Conservation (phyloP, 768 basidiomycete genomes). For the Phylloporus sp. region DNA sequence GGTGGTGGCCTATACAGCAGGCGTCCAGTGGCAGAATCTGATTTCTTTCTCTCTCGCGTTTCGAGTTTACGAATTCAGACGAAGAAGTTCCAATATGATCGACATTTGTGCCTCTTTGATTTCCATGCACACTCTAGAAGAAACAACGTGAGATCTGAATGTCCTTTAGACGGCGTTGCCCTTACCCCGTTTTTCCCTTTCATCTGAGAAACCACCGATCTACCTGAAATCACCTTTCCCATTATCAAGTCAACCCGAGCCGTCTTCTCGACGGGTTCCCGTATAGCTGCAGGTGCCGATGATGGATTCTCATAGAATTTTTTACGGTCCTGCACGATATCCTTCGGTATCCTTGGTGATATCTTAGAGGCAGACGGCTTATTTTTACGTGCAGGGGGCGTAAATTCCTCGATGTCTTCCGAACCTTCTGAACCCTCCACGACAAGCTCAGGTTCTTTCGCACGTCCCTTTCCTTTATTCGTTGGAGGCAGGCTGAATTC, state of each 20-base stretch:
- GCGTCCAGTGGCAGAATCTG: conserved; percentile 22
- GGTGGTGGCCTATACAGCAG: conserved; percentile 26
- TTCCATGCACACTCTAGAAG: conserved; percentile 1
- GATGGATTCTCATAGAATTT: conserved; percentile 4
- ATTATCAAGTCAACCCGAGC: conserved; percentile 5
- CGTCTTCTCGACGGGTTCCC: not conserved
- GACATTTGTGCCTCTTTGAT: not conserved
- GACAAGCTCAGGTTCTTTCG: conserved; percentile 6
- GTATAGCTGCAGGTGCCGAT: conserved; percentile 6
- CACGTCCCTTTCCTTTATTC: conserved; percentile 25
- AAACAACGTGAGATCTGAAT: conserved; percentile 4
- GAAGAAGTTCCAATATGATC: conserved; percentile 30
- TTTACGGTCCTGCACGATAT: conserved; percentile 13
- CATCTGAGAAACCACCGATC: conserved; percentile 15
- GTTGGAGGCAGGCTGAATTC: not conserved
- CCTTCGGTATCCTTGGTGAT: conserved; percentile 14
- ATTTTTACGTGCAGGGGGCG: conserved; percentile 1
- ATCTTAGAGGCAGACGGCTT: not conserved
- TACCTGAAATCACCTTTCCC: not conserved
- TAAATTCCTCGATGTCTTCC: conserved; percentile 20
- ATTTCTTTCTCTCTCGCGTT: conserved; percentile 5
- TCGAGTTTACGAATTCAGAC: conserved; percentile 20
- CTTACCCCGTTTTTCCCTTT: conserved; percentile 25
- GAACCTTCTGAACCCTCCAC: conserved; percentile 25
- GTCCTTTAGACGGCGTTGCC: not conserved